These are phyloP conservation scores for Mycena rosella DNA, from an alignment of 768 basidiomycete genomes.

Conservation along the genomic window DNA sequence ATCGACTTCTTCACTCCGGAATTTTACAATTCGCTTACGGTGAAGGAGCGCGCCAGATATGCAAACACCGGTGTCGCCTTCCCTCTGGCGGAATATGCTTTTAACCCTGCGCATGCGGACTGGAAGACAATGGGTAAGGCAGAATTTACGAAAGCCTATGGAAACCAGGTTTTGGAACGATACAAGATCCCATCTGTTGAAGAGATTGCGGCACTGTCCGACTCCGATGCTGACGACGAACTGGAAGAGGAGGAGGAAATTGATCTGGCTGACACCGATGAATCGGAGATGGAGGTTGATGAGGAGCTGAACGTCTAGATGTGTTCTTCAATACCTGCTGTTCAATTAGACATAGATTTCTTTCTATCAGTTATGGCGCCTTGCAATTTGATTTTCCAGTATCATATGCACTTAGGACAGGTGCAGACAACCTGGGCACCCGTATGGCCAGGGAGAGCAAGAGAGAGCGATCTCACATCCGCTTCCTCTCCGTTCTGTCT, in stretches of 20 bases:
- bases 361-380: no score
- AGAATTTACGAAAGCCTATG: conserved; percentile 22
- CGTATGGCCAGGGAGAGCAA: no score
- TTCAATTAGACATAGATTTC: no score
- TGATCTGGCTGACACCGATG: conserved; percentile 22
- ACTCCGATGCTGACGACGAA: conserved; percentile 20
- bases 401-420: no score
- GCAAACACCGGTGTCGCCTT: conserved; percentile 27
- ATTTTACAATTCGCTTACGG: conserved; percentile 16
- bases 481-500: no score
- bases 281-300: conserved; percentile 4
- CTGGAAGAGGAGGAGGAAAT: conserved; percentile 10
- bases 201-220: conserved; percentile 8
- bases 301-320: neutral
- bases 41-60: conserved; percentile 22
- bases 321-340: no score
- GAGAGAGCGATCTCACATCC: no score
- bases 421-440: no score
- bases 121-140: conserved; percentile 27
- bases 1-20: conserved; percentile 19
- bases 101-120: neutral
- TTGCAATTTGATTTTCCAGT: no score
- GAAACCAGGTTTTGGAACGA: conserved; percentile 12
- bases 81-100: conserved; percentile 9
- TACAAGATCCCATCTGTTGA: conserved; percentile 17